Percentiles rank a stretch among this genome's conserved stretches.
These are phyloP conservation scores for Polyplosphaeria fusca DNA, from an alignment of 495 filamentous ascomycete genomes.

Conservation along the genomic window DNA sequence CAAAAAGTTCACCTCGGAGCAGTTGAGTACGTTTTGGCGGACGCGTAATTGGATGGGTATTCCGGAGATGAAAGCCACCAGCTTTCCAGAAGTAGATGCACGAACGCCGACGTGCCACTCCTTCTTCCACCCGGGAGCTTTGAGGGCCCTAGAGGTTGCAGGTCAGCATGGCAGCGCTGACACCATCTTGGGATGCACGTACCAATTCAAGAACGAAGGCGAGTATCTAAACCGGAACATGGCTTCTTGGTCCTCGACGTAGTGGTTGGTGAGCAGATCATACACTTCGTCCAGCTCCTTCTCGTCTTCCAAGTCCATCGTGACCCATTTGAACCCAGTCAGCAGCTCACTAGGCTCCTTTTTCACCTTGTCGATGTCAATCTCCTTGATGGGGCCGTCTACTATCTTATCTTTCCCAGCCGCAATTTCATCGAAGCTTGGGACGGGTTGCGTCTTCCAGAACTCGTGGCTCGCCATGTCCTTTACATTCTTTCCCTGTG, in stretches of 20 bases:
- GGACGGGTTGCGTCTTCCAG: conserved; percentile 95
- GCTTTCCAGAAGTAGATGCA: conserved; percentile 67
- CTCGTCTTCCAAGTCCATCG: conserved; percentile 74
- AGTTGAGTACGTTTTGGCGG: conserved; percentile 67
- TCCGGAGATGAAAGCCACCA: conserved; percentile 93
- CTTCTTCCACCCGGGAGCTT: conserved; percentile 90
- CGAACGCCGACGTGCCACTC: conserved; percentile 96
- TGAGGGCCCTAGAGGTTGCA: conserved; percentile 69
- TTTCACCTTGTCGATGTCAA: conserved; percentile 70
- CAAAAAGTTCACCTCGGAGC: conserved; percentile 95
- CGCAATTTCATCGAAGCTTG: conserved; percentile 55
- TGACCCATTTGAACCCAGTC: conserved; percentile 89
- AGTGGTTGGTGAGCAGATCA: conserved; percentile 84
- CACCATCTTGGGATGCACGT: conserved; percentile 30
- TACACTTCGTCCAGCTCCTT: conserved; percentile 76
- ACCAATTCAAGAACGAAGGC: conserved; percentile 82
- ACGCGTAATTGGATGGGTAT: conserved; percentile 80
- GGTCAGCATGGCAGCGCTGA: conserved; percentile 10
- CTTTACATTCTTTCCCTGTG: conserved; percentile 81
- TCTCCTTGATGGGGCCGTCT: conserved; percentile 65
- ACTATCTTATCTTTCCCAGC: conserved; percentile 39
- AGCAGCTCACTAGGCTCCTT: conserved; percentile 63
- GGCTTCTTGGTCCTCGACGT: conserved; percentile 92
- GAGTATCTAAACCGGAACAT: conserved; percentile 99
- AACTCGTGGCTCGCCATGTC: conserved; percentile 98